Evolutionary conservation across 2,329 filamentous ascomycete species (phyloP), one percentile per base, ranked within the genome.

Genomic region (Amauroascus niger): DNA sequence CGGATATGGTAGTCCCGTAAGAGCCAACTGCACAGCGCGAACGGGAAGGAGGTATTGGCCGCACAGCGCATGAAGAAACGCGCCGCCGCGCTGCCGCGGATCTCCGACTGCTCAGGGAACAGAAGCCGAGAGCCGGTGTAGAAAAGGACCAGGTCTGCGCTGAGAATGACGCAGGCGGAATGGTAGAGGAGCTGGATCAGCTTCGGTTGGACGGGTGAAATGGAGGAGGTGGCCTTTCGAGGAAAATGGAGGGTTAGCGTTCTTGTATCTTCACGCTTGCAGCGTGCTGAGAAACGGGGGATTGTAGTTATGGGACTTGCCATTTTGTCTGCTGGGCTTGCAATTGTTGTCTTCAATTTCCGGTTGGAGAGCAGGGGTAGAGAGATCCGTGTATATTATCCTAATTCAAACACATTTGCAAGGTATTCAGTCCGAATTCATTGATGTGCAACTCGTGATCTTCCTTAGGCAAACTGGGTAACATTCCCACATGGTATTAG

Each of bases 1-100:
- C 58, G 56, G 39, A 57, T 57, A 40, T 56, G 57, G 43, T 56
- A 53, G 28, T 49, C 55, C 9, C 54, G 53, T n/a, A 58, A 39
- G 14, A 55, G 24, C 56, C 56, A 55, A n/a, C 49, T 30, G 32
- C 35, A 46, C 28, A 56, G 37, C 11, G 45, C 44, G 39, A 53
- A 53, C 6, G 49, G 53, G 43, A 56, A 54, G 18, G 50, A 30
- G 35, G 52, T 47, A 35, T 53, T 50, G 14, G 40, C 52, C 20
- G 53, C 44, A 28, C 32, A 33, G n/a, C 55, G 55, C 40, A 53
- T 49, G 35, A 58, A 58, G 48, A 54, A 58, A 48, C 56, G 56
- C 14, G 54, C 51, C 26, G 54, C 52, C 13, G 54, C 22, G 43
- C 52, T 57, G 16, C 48, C 33, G 16, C 48, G 51, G 30, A 53